phyloP scores from a whole-genome alignment of 331 rosid species.

The Spiraea crenata region DNA sequence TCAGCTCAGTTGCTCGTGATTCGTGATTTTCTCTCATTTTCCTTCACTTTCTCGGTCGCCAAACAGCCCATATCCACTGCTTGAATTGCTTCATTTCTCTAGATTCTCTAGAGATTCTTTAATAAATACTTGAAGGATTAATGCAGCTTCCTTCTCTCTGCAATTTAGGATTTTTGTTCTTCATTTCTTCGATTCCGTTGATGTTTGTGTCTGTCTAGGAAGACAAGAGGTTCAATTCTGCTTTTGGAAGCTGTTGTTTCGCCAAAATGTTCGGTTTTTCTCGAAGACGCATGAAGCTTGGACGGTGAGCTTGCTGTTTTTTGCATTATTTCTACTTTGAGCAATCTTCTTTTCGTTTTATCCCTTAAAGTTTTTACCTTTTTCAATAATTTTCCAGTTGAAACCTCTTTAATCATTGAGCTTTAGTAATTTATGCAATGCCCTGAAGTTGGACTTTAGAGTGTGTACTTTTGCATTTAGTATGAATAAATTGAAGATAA shows the following conservation, averaged over 20 bases:
- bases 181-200: slow-evolving; percentile 7
- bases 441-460: too few relatives aligned
- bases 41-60: slow-evolving; percentile 32
- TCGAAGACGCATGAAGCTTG: slow-evolving; percentile 84
- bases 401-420: background rate
- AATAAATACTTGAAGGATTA: slow-evolving; percentile 5
- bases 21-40: slow-evolving; percentile 12
- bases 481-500: too few relatives aligned
- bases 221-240: background rate
- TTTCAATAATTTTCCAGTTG: background rate
- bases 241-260: slow-evolving; percentile 13
- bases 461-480: too few relatives aligned
- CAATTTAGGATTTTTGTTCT: slow-evolving; percentile 19
- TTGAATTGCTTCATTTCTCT: background rate
- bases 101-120: background rate
- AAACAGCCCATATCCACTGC: slow-evolving; percentile 19
- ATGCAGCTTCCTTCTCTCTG: slow-evolving; percentile 34
- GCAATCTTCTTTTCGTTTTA: background rate
- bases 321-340: background rate
- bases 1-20: slow-evolving; percentile 32
- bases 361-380: background rate
- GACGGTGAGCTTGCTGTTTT: slow-evolving; percentile 44
- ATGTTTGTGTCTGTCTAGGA: slow-evolving; percentile 24
- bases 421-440: too few relatives aligned
- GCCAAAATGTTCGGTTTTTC: slow-evolving; percentile 76